These are phyloP conservation scores for Sistotremastrum suecicum DNA, from an alignment of 768 basidiomycete species.

Conservation along the genomic window DNA sequence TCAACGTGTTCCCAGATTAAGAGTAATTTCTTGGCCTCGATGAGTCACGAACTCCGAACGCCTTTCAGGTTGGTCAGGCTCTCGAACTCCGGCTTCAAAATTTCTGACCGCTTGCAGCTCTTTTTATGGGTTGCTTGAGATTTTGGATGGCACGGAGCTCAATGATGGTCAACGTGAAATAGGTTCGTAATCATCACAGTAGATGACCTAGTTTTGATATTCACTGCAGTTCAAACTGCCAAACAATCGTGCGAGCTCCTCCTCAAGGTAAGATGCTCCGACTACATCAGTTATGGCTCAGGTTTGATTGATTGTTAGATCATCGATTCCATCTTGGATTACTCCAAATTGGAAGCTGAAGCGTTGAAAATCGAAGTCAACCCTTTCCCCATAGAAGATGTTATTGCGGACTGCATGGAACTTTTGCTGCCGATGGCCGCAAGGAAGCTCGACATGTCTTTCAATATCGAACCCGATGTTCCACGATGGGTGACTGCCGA, in stretches of 20 bases:
- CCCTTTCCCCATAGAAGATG: constrained; percentile 53
- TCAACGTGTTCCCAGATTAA: constrained; percentile 36
- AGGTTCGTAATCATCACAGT: constrained; percentile 16
- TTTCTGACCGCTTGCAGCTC: constrained; percentile 27
- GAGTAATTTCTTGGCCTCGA: constrained; percentile 63
- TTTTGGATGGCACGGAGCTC: constrained; percentile 58
- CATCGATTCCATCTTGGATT: constrained; percentile 67
- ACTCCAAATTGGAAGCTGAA: constrained; percentile 63
- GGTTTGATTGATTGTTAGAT: constrained; percentile 27
- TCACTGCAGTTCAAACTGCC: constrained; percentile 50
- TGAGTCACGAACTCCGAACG: constrained; percentile 67
- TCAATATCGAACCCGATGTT: constrained; percentile 53
- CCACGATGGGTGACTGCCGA: constrained; percentile 63
- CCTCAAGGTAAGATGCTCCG: constrained; percentile 32
- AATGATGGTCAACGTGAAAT: constrained; percentile 59
- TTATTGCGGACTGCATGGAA: constrained; percentile 73
- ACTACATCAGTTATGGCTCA: neutral
- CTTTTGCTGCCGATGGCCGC: constrained; percentile 61
- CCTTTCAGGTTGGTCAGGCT: constrained; percentile 44
- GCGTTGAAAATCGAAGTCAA: constrained; percentile 59
- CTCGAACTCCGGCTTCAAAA: neutral
- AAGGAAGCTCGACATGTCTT: constrained; percentile 59
- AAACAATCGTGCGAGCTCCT: constrained; percentile 67
- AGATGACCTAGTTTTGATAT: neutral
- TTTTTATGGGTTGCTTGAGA: constrained; percentile 63